Percentiles rank a stretch among this genome's conserved stretches.
Conservation (phyloP, 352 stramenopile genomes). For the Pythium pyrilobum region DNA sequence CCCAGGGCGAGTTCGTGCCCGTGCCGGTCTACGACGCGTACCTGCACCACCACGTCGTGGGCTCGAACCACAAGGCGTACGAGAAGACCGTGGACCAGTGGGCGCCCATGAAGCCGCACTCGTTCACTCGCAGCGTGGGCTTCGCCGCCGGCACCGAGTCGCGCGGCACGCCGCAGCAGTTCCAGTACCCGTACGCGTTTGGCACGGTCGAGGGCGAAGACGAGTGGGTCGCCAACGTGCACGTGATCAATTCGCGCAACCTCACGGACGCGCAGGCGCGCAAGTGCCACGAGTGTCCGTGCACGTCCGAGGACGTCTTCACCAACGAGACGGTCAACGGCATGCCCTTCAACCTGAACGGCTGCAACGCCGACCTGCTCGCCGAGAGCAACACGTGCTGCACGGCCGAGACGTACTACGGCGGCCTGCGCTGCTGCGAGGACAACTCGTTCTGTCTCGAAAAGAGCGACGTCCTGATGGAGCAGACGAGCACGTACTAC, state of each 20-base stretch:
- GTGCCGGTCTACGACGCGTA: constrained; percentile 71
- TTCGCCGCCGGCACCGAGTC: constrained; percentile 78
- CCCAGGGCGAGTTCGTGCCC: constrained; percentile 42
- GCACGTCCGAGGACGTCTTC: constrained; percentile 58
- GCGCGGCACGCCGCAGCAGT: constrained; percentile 73
- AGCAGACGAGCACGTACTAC: constrained; percentile 42
- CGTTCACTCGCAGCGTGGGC: constrained; percentile 65
- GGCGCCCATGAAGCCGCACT: constrained; percentile 68
- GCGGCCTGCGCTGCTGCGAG: constrained; percentile 73
- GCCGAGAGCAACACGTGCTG: constrained; percentile 73
- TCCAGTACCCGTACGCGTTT: constrained; percentile 76
- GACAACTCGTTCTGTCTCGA: constrained; percentile 64
- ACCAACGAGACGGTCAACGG: constrained; percentile 53
- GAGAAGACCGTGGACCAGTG: constrained; percentile 36
- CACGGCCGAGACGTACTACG: constrained; percentile 48
- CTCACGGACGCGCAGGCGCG: constrained; percentile 39
- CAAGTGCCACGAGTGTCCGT: constrained; percentile 71
- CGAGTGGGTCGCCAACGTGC: constrained; percentile 77
- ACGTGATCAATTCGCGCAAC: constrained; percentile 78
- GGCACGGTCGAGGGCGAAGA: constrained; percentile 71
- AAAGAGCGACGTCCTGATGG: constrained; percentile 32
- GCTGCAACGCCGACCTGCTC: constrained; percentile 62
- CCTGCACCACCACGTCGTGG: constrained; percentile 79
- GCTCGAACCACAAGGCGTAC: constrained; percentile 65
- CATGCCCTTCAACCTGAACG: constrained; percentile 25